Conservation (phyloP, 1,284 basidiomycete species). For the Agaricales sp. region DNA sequence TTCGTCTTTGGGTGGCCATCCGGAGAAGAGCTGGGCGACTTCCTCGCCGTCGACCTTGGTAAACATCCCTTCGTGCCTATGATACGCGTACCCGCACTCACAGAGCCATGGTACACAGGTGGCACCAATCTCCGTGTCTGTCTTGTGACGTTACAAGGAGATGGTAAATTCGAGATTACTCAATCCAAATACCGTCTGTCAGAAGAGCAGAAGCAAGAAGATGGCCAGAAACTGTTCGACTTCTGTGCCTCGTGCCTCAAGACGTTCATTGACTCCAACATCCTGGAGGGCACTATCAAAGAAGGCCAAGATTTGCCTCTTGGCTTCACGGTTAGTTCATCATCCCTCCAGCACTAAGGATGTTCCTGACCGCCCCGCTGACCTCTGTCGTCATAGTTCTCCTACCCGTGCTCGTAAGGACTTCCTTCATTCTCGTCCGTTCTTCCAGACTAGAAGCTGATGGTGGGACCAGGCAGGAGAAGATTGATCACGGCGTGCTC, state of each 20-base stretch:
- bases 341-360: slow-evolving; percentile 6
- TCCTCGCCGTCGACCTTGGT: slow-evolving; percentile 92
- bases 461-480: slow-evolving; percentile 73
- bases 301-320: slow-evolving; percentile 72
- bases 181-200: slow-evolving; percentile 96
- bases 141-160: slow-evolving; percentile 85
- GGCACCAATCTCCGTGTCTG: slow-evolving; percentile 98
- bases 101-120: slow-evolving; percentile 28
- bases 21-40: slow-evolving; percentile 85
- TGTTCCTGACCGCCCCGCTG: slow-evolving; percentile 2
- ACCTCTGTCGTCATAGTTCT: slow-evolving; percentile 68
- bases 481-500: slow-evolving; percentile 91
- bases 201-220: slow-evolving; percentile 98
- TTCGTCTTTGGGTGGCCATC: slow-evolving; percentile 97
- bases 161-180: slow-evolving; percentile 95
- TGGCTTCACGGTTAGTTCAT: slow-evolving; percentile 78
- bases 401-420: slow-evolving; percentile 82
- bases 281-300: slow-evolving; percentile 48
- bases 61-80: slow-evolving; percentile 15
- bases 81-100: slow-evolving; percentile 1
- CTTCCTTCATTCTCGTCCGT: neutral
- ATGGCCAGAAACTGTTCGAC: slow-evolving; percentile 91
- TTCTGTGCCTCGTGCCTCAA: slow-evolving; percentile 95
- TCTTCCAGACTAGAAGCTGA: slow-evolving; percentile 3
- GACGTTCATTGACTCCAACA: slow-evolving; percentile 79